phyloP scores from a whole-genome alignment of 2,329 filamentous ascomycete genomes.

The Talaromyces piceae region DNA sequence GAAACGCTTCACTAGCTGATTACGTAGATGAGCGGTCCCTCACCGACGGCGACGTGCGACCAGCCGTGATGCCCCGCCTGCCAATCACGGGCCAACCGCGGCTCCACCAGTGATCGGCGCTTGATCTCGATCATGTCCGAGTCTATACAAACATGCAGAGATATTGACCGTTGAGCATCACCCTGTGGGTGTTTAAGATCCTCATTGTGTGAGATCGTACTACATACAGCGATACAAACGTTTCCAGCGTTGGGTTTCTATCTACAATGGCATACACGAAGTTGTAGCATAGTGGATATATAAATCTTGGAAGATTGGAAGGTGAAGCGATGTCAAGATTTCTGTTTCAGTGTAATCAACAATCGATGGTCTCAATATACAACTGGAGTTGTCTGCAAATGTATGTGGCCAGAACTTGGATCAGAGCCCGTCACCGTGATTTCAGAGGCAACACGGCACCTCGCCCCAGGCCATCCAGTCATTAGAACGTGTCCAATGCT shows the following conservation, averaged over 20 bases:
- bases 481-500: too few relatives aligned
- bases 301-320: too few relatives aligned
- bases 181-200: too few relatives aligned
- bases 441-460: neutral
- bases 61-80: neutral
- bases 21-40: neutral
- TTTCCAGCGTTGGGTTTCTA: too few relatives aligned
- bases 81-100: neutral
- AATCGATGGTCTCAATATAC: neutral
- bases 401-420: too few relatives aligned
- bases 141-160: neutral
- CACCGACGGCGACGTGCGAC: neutral
- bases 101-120: neutral
- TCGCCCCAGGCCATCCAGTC: neutral
- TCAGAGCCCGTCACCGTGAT: neutral
- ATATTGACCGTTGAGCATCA: too few relatives aligned
- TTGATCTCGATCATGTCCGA: neutral
- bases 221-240: too few relatives aligned
- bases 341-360: neutral
- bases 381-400: neutral
- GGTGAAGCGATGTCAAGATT: too few relatives aligned
- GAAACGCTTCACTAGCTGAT: too few relatives aligned
- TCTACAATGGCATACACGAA: too few relatives aligned
- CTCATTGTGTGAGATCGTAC: too few relatives aligned
- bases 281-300: too few relatives aligned